Evolutionary conservation across 371 early-diverging fungal genomes (phyloP).

Genomic region (Syncephalis plumigaleata): DNA sequence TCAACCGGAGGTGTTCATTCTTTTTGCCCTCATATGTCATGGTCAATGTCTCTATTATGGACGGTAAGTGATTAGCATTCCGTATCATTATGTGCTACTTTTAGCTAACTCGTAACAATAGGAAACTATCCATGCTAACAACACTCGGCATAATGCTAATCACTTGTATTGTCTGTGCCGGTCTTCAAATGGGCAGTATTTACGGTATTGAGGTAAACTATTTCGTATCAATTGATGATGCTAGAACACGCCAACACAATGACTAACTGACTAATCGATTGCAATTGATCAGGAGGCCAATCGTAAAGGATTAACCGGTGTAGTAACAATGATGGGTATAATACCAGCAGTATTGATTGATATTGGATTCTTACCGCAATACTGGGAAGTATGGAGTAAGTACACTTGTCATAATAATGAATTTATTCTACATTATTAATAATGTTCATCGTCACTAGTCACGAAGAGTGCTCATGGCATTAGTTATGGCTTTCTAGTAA

Average conservation of each 20-base stretch:
- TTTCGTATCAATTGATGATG: conserved; percentile 2
- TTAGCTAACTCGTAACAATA: neutral
- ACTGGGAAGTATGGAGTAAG: conserved; percentile 20
- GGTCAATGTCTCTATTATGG: conserved; percentile 25
- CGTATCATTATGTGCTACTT: conserved; percentile 2
- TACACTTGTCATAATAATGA: too few relatives aligned
- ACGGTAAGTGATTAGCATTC: too few relatives aligned
- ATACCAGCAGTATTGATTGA: conserved; percentile 21
- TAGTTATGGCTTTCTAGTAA: conserved; percentile 21
- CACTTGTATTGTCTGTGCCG: neutral
- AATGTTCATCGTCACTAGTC: conserved; percentile 3
- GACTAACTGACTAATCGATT: too few relatives aligned
- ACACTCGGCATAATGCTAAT: neutral
- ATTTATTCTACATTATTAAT: neutral
- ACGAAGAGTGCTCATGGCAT: conserved; percentile 17
- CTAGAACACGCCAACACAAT: neutral
- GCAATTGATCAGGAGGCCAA: conserved; percentile 6
- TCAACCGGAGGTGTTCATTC: conserved; percentile 30
- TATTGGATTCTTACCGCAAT: conserved; percentile 30
- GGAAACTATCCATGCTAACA: neutral
- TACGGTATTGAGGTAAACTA: conserved; percentile 4
- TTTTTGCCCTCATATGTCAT: conserved; percentile 18
- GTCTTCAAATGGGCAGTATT: neutral
- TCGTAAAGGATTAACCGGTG: conserved; percentile 8
- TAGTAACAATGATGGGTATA: conserved; percentile 18